Evolutionary conservation across 2,329 filamentous ascomycete species (phyloP), one percentile per base, ranked within the genome.

Genomic region (Pestalotiopsis sp.): DNA sequence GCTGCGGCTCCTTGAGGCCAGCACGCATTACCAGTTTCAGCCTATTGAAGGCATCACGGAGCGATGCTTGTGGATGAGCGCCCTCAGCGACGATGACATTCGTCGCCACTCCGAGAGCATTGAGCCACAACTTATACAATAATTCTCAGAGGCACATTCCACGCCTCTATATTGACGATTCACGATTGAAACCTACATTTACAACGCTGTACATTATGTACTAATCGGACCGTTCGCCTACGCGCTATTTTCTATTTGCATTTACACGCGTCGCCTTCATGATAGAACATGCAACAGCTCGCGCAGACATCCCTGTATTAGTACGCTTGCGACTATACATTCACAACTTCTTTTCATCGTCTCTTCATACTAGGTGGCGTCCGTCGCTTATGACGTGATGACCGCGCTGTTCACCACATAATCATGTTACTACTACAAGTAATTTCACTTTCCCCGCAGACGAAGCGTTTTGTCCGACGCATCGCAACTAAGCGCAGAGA

Each of bases 11-110:
- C 84, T 96, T 11, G 93, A 96, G 80, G 91, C 92, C 1, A 95
- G 92, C 77, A 89, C 90, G 25, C 86, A 89, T 68, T 96, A 95
- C 77, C 82, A 83, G 6, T 94, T 95, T 77, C 86, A 90, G 73
- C 90, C 92, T 1, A 89, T 95, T 49, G 91, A 93, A 70, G 92
- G 92, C 66, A 88, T 94, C 64, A 91, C 93, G 4, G 92, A 93
- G 80, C 87, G 92, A 71, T 96, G 93, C 77, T 84, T 96, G n/a
- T 96, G 93, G 93, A 90, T 96, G 82, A 91, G 92, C 61, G 92
- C 93, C 11, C 78, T 96, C 67, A 88, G 82, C 67, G 93, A 95
- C 72, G 88, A 90, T n/a, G 92, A 95, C 75, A 94, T 96, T 75
- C 82, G 87, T 68, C 82, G 80, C 70, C 82, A 83, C 67, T 87